A percentile compares a stretch with the other conserved stretches of the same genome.
Evolutionary conservation across 148 eudicot species (phyloP).

Genomic region (Camellia sinensis): DNA sequence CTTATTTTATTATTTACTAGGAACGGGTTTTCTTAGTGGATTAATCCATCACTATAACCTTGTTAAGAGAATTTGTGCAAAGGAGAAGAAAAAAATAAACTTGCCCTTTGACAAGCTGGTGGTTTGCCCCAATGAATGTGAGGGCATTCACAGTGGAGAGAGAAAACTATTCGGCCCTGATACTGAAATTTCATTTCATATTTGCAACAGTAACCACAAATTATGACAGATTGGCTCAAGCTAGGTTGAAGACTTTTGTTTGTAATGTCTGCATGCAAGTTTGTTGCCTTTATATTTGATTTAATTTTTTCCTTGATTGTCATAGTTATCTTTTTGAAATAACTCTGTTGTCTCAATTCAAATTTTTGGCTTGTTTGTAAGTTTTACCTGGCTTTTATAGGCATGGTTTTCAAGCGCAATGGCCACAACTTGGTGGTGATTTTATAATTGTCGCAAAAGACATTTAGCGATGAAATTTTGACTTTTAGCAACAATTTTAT

Average conservation of each 20-base stretch:
- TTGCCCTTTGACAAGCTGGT: not conserved
- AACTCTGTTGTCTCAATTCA: not conserved
- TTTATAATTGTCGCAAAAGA: no score
- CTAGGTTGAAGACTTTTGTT: no score
- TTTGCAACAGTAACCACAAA: not conserved
- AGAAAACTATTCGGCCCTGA: not conserved
- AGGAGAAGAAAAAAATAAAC: not conserved
- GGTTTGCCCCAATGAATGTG: not conserved
- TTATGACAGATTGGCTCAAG: no score
- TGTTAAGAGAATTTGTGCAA: not conserved
- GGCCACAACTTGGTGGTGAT: no score
- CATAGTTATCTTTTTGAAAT: not conserved
- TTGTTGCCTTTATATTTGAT: not conserved
- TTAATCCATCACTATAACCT: not conserved
- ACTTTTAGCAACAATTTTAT: no score
- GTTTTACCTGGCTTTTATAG: not conserved
- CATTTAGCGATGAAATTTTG: no score
- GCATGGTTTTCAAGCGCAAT: not conserved
- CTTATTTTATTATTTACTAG: not conserved
- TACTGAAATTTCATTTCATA: not conserved
- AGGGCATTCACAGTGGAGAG: not conserved
- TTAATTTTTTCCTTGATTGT: not conserved
- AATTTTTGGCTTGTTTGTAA: not conserved
- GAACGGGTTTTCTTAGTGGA: not conserved
- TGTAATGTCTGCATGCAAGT: not conserved